phyloP scores from a whole-genome alignment of 345 rosid species.

The Camelina hispida region DNA sequence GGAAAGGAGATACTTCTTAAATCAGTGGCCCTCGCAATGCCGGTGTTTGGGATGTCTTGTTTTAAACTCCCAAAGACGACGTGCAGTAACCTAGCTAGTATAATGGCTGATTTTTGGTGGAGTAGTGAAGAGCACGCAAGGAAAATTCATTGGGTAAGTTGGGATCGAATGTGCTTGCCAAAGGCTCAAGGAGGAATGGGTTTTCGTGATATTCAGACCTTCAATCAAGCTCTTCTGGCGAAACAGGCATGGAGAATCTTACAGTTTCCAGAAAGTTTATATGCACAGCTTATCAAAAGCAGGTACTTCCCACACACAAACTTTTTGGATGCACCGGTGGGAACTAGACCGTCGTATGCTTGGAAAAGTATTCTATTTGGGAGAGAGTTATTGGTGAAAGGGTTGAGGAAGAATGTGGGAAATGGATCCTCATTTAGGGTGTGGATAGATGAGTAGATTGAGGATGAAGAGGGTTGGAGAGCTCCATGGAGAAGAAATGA shows the following conservation, averaged over 20 bases:
- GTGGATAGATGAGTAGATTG: no score
- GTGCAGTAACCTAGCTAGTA: neutral
- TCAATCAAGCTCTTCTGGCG: neutral
- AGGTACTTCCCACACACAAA: neutral
- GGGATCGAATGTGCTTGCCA: neutral
- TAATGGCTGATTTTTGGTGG: neutral
- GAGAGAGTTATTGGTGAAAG: no score
- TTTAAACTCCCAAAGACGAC: neutral
- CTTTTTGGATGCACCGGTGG: no score
- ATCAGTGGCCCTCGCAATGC: neutral
- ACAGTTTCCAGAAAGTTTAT: neutral
- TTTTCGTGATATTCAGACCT: neutral
- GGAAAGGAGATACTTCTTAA: neutral
- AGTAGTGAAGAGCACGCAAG: neutral
- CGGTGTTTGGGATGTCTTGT: neutral
- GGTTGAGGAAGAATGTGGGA: no score
- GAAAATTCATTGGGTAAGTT: neutral
- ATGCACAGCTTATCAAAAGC: neutral
- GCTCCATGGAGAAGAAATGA: no score
- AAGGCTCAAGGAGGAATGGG: neutral
- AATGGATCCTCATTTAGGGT: no score
- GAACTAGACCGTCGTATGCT: no score
- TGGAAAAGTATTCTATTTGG: no score
- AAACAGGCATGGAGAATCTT: neutral
- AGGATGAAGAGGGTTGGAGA: no score